Base-by-base conservation (phyloP, 768 basidiomycete species). In the Austroboletus festivus region DNA sequence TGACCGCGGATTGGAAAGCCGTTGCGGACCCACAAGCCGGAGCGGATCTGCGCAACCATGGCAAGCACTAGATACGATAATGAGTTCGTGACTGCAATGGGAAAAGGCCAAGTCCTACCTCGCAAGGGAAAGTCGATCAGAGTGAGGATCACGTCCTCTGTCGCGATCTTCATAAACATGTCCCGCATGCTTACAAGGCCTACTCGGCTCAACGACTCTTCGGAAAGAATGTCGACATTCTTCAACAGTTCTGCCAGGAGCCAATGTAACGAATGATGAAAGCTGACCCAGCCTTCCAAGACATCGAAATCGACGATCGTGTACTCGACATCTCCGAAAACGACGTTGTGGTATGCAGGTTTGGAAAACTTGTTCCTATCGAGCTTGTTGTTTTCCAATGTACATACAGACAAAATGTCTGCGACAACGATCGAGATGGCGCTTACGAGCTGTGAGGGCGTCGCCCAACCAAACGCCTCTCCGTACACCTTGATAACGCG, bases 1-100 rank as follows among this genome's bases (percentile, higher is more conserved):
- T 98, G 96, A 0, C 93, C 93, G 1, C 95, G 86, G 56, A 98
- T 94, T 15, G 88, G 88, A 60, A 93, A 90, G 4, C 96, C 96
- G 58, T 99, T 99, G 46, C 95, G 87, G 8, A 96, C 94, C 96
- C 96, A 99, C 4, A 98, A 76, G 0, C 93, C 93, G 0, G 91
- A 88, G 21, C 93, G 83, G 43, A 97, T 92, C 64, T 98, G 96
- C 0, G 94, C 93, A 38, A 95, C 85, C 85, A 94, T 92, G 1
- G 85, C 80, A 22, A 93, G 73, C 6, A 91, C 92, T 93, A 46
- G 20, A 10, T 47, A 5, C n/a, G 24, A 15, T 24, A 21, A 6
- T 26, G 50, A 19, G 51, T 38, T 47, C 37, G 31, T 10, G 10
- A 28, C 6, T n/a, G 37, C 16, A 45, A 46, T 26, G n/a, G 41